A percentile compares a stretch with the other conserved stretches of the same genome.
Conservation (phyloP, 2,329 filamentous ascomycete species). For the Fusarium duplospermum region DNA sequence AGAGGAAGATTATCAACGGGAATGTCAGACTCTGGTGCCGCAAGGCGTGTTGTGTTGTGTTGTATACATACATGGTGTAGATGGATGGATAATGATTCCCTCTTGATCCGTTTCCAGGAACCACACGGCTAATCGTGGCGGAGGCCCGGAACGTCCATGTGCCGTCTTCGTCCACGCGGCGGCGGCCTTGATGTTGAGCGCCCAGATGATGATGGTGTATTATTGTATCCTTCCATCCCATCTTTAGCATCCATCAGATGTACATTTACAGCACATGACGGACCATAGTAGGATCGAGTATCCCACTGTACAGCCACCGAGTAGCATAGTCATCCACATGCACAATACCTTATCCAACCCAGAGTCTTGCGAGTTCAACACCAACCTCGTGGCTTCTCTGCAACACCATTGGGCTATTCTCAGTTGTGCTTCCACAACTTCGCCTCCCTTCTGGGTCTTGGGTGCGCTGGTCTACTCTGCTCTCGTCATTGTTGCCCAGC, state of each 20-base stretch:
- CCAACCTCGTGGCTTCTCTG: conserved; percentile 25
- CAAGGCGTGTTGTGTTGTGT: neutral
- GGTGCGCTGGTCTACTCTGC: neutral
- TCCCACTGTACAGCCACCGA: conserved; percentile 2
- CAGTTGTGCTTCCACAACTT: neutral
- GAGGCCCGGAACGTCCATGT: conserved; percentile 5
- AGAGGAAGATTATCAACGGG: conserved; percentile 8
- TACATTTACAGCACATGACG: neutral
- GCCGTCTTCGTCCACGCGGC: neutral
- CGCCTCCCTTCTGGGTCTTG: conserved; percentile 3
- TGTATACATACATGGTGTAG: neutral
- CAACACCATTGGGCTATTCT: neutral
- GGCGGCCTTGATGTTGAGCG: neutral
- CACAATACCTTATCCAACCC: neutral
- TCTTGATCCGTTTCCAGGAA: neutral
- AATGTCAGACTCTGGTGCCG: conserved; percentile 4
- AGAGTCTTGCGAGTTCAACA: conserved; percentile 26
- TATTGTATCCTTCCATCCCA: neutral
- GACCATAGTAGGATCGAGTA: conserved; percentile 1
- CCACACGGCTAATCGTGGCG: neutral
- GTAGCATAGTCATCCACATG: conserved; percentile 2
- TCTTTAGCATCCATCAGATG: neutral
- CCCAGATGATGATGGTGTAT: neutral
- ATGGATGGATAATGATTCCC: neutral
- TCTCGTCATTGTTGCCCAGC: conserved; percentile 12